Base-by-base conservation (phyloP, 129 eudicot genomes). In the Kitagawia praeruptora region DNA sequence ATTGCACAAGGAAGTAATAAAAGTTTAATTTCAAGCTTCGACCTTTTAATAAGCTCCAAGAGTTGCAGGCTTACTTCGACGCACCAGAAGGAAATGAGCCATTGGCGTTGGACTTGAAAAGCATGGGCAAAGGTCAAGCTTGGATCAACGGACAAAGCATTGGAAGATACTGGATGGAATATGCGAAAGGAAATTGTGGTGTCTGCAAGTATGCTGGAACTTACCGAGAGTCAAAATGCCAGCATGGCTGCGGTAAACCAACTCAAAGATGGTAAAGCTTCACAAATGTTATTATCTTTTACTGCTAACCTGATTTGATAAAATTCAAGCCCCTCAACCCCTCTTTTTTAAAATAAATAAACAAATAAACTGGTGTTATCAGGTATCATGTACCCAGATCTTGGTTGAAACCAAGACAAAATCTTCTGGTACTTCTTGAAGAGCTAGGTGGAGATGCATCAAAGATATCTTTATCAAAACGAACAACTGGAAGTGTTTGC, bases 301-400 rank as follows among this genome's bases (percentile, higher is more conserved):
- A 39, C 46, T 69, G 38, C 74, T 19, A 70, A 38, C 9, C 23
- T 19, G 25, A 18, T 6, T 27, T 4, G 3, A 19, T 73, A 73
- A 42, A 73, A n/a, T 21, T 41, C 28, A 71, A 41, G 7, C 6
- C 40, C 75, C 45, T 4, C 0, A 39, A 38, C 44, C 11, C n/a
- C 45, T 70, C 9, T 46, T 34, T 34, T 34, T 34, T 34, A 34
- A 0, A 34, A 34, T 34, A 34, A 34, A 34, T 34, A 34, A 34
- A 34, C 1, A 34, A 34, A 34, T 34, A 34, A 34, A 34, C 1
- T 38, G 21, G 67, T 34, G 27, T 74, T 78, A 70, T 75, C 53
- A 95, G 97, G 98, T 95, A 95, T 85, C 99, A 95, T 82, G 96
- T 95, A 45, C 97, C 99, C 0, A 87, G 95, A n/a, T 87, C 94